phyloP scores from a whole-genome alignment of 2,329 filamentous ascomycete genomes.

The Colletotrichum spinosum region DNA sequence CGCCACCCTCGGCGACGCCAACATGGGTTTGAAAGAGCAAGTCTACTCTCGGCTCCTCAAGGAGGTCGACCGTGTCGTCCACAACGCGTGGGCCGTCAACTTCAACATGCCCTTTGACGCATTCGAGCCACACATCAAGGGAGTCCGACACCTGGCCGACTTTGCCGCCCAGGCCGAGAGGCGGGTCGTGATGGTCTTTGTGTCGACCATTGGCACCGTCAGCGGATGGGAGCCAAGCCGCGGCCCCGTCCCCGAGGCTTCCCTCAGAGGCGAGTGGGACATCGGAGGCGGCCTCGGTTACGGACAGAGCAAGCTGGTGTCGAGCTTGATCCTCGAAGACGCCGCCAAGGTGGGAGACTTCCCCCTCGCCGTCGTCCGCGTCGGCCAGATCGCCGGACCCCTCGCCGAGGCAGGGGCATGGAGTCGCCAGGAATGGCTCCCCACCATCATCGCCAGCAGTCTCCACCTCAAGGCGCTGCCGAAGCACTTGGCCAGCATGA shows the following conservation, averaged over 20 bases:
- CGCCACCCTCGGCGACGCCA: conserved; percentile 8
- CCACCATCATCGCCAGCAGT: conserved; percentile 53
- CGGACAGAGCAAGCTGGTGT: conserved; percentile 36
- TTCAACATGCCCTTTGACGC: conserved; percentile 61
- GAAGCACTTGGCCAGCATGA: conserved; percentile 52
- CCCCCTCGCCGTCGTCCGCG: conserved; percentile 21
- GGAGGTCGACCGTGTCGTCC: conserved; percentile 59
- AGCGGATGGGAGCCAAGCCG: conserved; percentile 20
- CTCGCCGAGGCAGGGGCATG: conserved; percentile 21
- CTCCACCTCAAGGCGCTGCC: conserved; percentile 61
- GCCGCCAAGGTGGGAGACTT: conserved; percentile 32
- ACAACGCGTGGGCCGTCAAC: conserved; percentile 65
- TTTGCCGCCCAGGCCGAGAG: conserved; percentile 30
- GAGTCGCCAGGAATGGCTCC: conserved; percentile 38
- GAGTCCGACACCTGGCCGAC: conserved; percentile 60
- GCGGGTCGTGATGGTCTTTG: conserved; percentile 26
- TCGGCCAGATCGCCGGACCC: conserved; percentile 37
- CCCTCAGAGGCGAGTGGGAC: conserved; percentile 20
- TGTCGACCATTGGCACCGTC: conserved; percentile 36
- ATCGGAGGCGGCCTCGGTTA: conserved; percentile 18
- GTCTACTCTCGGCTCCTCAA: conserved; percentile 43
- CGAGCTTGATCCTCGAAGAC: conserved; percentile 28
- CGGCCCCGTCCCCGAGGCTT: conserved; percentile 20
- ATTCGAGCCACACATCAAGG: conserved; percentile 62
- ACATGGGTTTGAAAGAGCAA: conserved; percentile 17